Evolutionary conservation across 1,284 basidiomycete genomes (phyloP), one percentile per base, ranked within the genome.

Genomic region (Rhodotorula sp.): DNA sequence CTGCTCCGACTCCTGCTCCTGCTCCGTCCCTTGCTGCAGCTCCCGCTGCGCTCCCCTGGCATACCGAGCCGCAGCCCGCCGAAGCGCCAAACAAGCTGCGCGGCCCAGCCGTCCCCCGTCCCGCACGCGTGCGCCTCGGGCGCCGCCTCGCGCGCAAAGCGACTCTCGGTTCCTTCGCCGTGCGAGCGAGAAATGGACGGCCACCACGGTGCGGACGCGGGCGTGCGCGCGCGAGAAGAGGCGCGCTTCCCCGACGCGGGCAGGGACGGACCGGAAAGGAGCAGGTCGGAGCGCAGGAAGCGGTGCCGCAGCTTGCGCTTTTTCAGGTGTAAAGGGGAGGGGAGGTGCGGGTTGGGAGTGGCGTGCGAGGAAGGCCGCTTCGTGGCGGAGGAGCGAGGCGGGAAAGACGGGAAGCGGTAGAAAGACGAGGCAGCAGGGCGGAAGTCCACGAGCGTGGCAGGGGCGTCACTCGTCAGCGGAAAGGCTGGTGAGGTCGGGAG

Each of bases 301-400:
- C 44, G 29, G 66, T 73, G 71, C 3, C 57, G 46, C 22, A 73
- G 19, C 41, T 73, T 73, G 41, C 65, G 65, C 63, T 73, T 73
- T 51, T 73, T 73, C 29, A 53, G 36, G n/a, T 61, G 60, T 19
- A 17, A 3, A 12, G 61, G 25, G 19, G 51, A 48, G 58, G 50
- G 39, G 36, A 54, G 27, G 67, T 60, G 48, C 9, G 50, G 25
- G 27, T 21, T 17, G 22, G 61, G 22, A n/a, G 58, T 15, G 36
- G 60, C 10, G 32, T 46, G 19, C 7, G 55, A 36, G 12, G 37
- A 34, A 44, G 48, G 60, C 27, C 32, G 34, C 50, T 46, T 55
- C 29, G 15, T 46, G 41, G 56, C 34, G 56, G 44, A 64, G 10
- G 54, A n/a, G 0, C 37, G 50, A 34, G 41, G 55, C 4, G 48